Evolutionary conservation across 1,284 basidiomycete species (phyloP).

Genomic region (Acaromyces ingoldii): DNA sequence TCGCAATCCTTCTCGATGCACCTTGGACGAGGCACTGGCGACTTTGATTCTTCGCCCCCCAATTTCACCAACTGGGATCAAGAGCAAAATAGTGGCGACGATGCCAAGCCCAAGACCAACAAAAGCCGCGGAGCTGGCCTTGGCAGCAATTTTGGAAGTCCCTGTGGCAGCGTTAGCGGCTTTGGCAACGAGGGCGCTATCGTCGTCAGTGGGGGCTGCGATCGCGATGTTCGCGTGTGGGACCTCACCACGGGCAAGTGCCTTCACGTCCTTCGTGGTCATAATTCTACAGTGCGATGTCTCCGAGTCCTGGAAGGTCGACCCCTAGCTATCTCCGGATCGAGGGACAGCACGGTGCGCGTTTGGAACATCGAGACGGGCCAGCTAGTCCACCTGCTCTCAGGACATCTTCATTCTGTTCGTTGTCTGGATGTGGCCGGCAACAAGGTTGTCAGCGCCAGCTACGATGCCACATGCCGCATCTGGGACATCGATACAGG

Average conservation of each 20-base stretch:
- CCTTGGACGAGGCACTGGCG: background rate
- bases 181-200: conserved; percentile 66
- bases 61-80: too few species aligned
- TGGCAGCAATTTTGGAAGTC: conserved; percentile 17
- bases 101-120: too few species aligned
- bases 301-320: conserved; percentile 79
- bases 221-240: conserved; percentile 85
- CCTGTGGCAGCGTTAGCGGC: conserved; percentile 56
- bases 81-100: too few species aligned
- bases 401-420: conserved; percentile 77
- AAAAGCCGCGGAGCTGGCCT: conserved; percentile 2
- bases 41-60: too few species aligned
- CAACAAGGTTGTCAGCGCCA: conserved; percentile 74
- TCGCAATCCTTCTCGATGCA: background rate
- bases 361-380: conserved; percentile 92
- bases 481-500: conserved; percentile 49
- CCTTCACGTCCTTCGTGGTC: conserved; percentile 73
- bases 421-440: conserved; percentile 82
- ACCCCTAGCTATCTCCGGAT: conserved; percentile 83
- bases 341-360: conserved; percentile 75
- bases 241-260: conserved; percentile 78
- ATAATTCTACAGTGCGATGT: conserved; percentile 86
- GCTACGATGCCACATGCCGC: conserved; percentile 70
- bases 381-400: conserved; percentile 63
- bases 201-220: conserved; percentile 87